Percentiles rank a stretch among this genome's conserved stretches.
Evolutionary conservation across 805 yeast genomes (phyloP).

Genomic region (Starmerella stellata): DNA sequence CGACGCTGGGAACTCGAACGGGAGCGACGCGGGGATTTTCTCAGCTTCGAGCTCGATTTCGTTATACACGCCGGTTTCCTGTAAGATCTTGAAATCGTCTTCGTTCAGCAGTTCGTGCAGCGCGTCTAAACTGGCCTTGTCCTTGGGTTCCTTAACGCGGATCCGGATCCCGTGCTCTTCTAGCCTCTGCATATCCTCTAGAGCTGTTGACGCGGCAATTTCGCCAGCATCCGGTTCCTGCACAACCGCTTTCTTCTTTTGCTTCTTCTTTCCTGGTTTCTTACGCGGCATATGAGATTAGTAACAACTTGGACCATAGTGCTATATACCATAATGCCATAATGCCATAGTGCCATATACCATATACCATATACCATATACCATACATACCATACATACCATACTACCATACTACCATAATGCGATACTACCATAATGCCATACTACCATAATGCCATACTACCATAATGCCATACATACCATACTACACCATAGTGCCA

Average conservation of each 20-base stretch:
- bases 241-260: neutral
- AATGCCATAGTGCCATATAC: too few species aligned
- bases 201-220: neutral
- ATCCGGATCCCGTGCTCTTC: neutral
- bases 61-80: conserved; percentile 12
- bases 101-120: conserved; percentile 4
- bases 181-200: conserved; percentile 1
- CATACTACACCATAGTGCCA: too few species aligned
- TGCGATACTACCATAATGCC: too few species aligned
- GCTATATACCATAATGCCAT: too few species aligned
- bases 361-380: too few species aligned
- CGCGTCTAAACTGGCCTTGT: conserved; percentile 1
- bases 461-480: too few species aligned
- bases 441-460: too few species aligned
- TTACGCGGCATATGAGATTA: neutral
- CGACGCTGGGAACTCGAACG: conserved; percentile 1
- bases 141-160: neutral
- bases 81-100: conserved; percentile 3
- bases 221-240: neutral
- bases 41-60: conserved; percentile 8
- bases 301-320: too few species aligned
- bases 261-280: neutral
- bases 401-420: too few species aligned
- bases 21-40: conserved; percentile 1
- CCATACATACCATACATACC: too few species aligned